Evolutionary conservation across 129 eudicot genomes (phyloP).

Genomic region (Arctium minus): DNA sequence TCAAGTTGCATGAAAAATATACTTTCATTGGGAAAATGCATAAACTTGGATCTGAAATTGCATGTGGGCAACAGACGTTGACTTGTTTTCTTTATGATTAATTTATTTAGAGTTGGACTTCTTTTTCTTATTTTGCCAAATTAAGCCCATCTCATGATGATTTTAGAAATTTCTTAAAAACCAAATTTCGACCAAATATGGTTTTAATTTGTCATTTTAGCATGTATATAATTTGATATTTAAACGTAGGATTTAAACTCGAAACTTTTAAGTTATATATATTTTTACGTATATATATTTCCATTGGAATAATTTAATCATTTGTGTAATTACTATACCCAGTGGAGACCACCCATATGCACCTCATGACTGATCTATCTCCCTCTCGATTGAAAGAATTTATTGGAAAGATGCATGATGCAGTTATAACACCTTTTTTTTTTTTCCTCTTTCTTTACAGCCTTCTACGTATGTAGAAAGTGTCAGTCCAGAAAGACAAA

Average conservation of each 20-base stretch:
- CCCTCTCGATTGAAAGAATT: slow-evolving; percentile 6
- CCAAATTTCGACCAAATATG: too few relatives aligned
- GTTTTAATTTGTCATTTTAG: too few relatives aligned
- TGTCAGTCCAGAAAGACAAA: slow-evolving; percentile 26
- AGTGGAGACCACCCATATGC: not conserved
- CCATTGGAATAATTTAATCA: not conserved
- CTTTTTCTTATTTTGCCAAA: not conserved
- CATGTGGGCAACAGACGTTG: slow-evolving; percentile 21
- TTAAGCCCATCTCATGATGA: not conserved
- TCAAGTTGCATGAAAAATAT: slow-evolving; percentile 11
- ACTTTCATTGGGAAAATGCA: slow-evolving; percentile 13
- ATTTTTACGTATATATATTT: too few relatives aligned
- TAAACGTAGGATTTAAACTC: not conserved
- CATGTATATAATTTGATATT: too few relatives aligned
- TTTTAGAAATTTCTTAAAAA: too few relatives aligned
- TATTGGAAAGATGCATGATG: slow-evolving; percentile 12
- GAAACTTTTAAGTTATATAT: not conserved
- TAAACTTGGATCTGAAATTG: slow-evolving; percentile 9
- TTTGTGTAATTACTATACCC: not conserved
- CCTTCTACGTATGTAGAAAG: slow-evolving; percentile 24
- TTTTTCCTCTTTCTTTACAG: slow-evolving; percentile 30
- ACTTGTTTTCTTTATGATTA: slow-evolving; percentile 5
- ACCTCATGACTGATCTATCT: not conserved
- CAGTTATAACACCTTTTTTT: not conserved
- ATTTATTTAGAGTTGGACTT: slow-evolving; percentile 14